phyloP scores from a whole-genome alignment of 2,329 filamentous ascomycete genomes.

The Paecilomyces formosus region DNA sequence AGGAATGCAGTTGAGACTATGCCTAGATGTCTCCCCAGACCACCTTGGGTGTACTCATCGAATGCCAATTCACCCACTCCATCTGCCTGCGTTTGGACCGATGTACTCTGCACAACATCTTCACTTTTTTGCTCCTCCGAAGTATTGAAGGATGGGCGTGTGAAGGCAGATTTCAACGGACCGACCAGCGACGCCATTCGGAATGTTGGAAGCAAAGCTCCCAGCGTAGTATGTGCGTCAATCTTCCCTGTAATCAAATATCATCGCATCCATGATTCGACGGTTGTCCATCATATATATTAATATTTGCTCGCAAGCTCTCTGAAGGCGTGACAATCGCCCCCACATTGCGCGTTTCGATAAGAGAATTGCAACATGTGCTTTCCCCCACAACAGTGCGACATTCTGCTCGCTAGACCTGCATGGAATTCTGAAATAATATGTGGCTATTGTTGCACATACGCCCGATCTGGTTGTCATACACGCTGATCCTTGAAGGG shows the following conservation, averaged over 20 bases:
- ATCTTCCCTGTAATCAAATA: neutral
- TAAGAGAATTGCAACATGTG: neutral
- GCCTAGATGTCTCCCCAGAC: slow-evolving; percentile 15
- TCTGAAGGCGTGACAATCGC: neutral
- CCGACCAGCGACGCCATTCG: neutral
- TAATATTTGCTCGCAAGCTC: neutral
- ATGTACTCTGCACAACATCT: neutral
- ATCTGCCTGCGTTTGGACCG: neutral
- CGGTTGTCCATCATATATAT: neutral
- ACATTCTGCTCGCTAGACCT: neutral
- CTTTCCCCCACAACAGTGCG: neutral
- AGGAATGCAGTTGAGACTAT: slow-evolving; percentile 13
- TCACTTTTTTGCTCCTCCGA: neutral
- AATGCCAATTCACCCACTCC: slow-evolving; percentile 11
- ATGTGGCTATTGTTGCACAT: neutral
- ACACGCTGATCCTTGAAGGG: neutral
- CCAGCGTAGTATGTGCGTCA: neutral
- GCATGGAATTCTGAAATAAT: neutral
- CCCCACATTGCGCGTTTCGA: neutral
- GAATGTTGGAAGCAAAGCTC: neutral
- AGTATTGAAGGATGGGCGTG: neutral
- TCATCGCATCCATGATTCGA: neutral
- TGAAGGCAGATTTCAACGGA: neutral
- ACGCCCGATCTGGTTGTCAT: neutral
- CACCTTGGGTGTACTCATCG: slow-evolving; percentile 14